These are phyloP conservation scores for Jamesozyma piceae DNA, from an alignment of 805 yeast genomes.

Conservation along the genomic window DNA sequence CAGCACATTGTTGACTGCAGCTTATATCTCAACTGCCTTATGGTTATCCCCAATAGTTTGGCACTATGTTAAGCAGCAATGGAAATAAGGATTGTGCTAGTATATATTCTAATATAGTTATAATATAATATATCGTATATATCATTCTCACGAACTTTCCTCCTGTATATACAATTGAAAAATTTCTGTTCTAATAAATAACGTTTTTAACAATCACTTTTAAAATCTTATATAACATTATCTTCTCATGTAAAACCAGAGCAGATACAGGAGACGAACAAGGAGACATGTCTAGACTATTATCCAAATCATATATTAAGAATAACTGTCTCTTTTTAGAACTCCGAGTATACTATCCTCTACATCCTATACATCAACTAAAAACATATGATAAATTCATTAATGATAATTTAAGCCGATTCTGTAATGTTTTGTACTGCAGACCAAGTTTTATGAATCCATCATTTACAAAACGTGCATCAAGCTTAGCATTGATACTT, in stretches of 20 bases:
- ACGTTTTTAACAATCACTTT: not conserved
- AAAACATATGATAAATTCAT: not conserved
- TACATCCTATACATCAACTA: not conserved
- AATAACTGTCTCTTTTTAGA: conserved; percentile 2
- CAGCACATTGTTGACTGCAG: conserved; percentile 51
- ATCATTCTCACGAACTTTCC: not conserved
- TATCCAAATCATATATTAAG: not conserved
- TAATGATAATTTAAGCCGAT: not conserved
- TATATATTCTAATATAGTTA: not conserved
- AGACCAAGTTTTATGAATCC: not conserved
- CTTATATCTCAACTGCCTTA: conserved; percentile 53
- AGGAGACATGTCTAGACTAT: not conserved
- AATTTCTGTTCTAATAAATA: no score
- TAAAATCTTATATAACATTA: not conserved
- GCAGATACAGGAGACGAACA: not conserved
- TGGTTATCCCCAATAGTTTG: conserved; percentile 35
- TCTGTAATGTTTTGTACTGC: conserved; percentile 3
- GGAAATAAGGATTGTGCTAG: conserved; percentile 17
- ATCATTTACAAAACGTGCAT: not conserved
- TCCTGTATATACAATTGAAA: not conserved
- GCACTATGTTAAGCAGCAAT: conserved; percentile 29
- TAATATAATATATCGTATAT: not conserved
- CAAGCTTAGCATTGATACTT: conserved; percentile 1
- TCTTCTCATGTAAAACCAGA: not conserved
- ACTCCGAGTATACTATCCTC: not conserved